A percentile compares a stretch with the other conserved stretches of the same genome.
phyloP scores from a whole-genome alignment of 208 protist species.

The Spongospora subterranea region DNA sequence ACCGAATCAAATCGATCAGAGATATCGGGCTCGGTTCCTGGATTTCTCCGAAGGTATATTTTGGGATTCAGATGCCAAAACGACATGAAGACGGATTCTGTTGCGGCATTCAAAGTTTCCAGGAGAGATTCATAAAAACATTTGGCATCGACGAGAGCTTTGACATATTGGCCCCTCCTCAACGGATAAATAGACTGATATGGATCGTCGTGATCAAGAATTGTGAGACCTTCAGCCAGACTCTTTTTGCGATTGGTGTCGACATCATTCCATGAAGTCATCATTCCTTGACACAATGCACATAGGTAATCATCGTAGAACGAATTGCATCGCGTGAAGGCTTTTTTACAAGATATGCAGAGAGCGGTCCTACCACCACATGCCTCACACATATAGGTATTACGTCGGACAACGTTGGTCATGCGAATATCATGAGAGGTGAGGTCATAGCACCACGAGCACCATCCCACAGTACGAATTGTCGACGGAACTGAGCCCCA shows the following conservation, averaged over 20 bases:
- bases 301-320: constrained; percentile 9
- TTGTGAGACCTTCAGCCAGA: background rate
- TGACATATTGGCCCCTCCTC: background rate
- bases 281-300: background rate
- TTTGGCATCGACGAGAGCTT: background rate
- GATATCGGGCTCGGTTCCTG: background rate
- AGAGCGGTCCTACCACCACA: background rate
- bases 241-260: background rate
- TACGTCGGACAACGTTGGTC: constrained; percentile 10
- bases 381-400: background rate
- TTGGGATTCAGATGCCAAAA: background rate
- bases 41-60: background rate
- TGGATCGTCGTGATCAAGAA: constrained; percentile 1
- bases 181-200: background rate
- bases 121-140: background rate
- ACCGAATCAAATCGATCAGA: background rate
- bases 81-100: background rate
- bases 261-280: background rate
- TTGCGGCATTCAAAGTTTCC: background rate
- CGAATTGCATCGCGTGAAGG: background rate
- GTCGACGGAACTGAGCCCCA: background rate
- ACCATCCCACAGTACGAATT: background rate
- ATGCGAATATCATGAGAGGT: background rate
- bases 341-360: background rate
- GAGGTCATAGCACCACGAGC: background rate